Evolutionary conservation across 805 yeast species (phyloP).

Genomic region (Saccharomyces kudriavzevii): DNA sequence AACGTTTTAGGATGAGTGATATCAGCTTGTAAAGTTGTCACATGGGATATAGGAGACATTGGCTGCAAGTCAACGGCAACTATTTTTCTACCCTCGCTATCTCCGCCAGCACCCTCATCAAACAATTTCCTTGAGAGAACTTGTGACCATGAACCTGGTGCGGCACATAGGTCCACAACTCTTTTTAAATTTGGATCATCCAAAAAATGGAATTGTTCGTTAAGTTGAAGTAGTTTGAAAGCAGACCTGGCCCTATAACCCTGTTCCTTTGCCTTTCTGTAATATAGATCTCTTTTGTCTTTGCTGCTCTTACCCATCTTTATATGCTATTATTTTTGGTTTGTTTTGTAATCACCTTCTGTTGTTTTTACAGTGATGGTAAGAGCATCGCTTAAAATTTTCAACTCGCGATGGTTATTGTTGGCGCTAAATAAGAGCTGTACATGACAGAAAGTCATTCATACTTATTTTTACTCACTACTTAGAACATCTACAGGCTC

Average conservation of each 20-base stretch:
- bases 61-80: constrained; percentile 96
- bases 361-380: background rate
- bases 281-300: constrained; percentile 87
- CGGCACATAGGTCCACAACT: constrained; percentile 96
- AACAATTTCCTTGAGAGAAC: constrained; percentile 70
- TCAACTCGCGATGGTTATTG: background rate
- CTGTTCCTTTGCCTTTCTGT: constrained; percentile 91
- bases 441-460: background rate
- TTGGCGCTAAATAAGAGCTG: background rate
- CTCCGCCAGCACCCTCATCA: constrained; percentile 32
- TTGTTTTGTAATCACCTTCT: background rate
- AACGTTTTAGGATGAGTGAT: constrained; percentile 93
- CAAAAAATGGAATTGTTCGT: constrained; percentile 81
- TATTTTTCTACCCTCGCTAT: constrained; percentile 48
- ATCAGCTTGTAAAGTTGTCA: constrained; percentile 87
- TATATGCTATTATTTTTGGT: background rate
- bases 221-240: constrained; percentile 80
- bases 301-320: constrained; percentile 89
- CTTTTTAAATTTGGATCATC: constrained; percentile 53
- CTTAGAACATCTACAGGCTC: background rate
- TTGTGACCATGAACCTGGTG: constrained; percentile 98
- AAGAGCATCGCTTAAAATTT: background rate
- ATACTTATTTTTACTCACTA: background rate
- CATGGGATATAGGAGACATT: constrained; percentile 92
- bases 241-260: constrained; percentile 98